Conservation (phyloP, 2,329 filamentous ascomycete species). For the Hypoxylon sp. region DNA sequence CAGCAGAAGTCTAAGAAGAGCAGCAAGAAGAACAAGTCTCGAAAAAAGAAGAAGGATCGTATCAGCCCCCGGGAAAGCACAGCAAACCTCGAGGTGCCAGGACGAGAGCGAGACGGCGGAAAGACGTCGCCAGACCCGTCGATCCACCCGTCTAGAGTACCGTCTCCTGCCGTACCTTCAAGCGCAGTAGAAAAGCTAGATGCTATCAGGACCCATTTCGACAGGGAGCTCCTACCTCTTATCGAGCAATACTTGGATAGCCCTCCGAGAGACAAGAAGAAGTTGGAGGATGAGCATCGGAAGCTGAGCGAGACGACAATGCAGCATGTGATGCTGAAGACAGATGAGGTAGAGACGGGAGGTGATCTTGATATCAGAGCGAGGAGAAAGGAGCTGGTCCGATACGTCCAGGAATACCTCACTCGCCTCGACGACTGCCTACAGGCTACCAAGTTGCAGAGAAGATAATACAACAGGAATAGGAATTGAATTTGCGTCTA, state of each 20-base stretch:
- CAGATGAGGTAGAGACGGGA: slow-evolving; percentile 78
- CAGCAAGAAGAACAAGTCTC: slow-evolving; percentile 44
- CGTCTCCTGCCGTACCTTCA: slow-evolving; percentile 49
- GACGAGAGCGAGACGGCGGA: slow-evolving; percentile 48
- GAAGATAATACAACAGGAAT: slow-evolving; percentile 12
- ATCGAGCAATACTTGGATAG: slow-evolving; percentile 68
- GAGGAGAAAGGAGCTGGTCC: slow-evolving; percentile 76
- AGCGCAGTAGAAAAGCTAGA: slow-evolving; percentile 69
- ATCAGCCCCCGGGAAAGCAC: slow-evolving; percentile 56
- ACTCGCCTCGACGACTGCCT: slow-evolving; percentile 71
- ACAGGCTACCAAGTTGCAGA: slow-evolving; percentile 28
- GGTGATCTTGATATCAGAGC: slow-evolving; percentile 71
- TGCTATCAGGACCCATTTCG: slow-evolving; percentile 71
- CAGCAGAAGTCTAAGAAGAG: slow-evolving; percentile 54
- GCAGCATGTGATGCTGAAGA: slow-evolving; percentile 77
- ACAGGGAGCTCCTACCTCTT: slow-evolving; percentile 69
- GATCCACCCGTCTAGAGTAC: slow-evolving; percentile 51
- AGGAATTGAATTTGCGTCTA: no score
- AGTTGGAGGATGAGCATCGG: slow-evolving; percentile 77
- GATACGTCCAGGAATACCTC: slow-evolving; percentile 72
- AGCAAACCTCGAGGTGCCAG: slow-evolving; percentile 51
- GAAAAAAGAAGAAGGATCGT: slow-evolving; percentile 51
- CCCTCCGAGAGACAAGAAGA: slow-evolving; percentile 72
- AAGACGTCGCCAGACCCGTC: slow-evolving; percentile 46
- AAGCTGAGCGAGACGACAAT: slow-evolving; percentile 78